Percentiles rank a stretch among this genome's conserved stretches.
Evolutionary conservation across 2,329 filamentous ascomycete genomes (phyloP).

Genomic region (Nigrospora oryzae): DNA sequence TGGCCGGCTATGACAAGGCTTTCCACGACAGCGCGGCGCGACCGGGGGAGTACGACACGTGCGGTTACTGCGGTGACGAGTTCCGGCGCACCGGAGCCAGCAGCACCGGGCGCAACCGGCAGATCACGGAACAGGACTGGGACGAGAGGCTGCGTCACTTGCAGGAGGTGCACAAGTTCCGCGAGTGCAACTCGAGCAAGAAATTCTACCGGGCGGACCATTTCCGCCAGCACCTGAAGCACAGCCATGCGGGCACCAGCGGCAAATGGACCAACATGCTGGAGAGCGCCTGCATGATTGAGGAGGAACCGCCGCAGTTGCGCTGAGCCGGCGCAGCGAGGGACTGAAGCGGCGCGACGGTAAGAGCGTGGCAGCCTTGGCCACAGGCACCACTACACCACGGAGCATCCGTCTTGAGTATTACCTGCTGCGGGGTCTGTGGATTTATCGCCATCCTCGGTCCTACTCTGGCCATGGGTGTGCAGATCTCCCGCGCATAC

Average conservation of each 20-base stretch:
- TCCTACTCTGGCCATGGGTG: no score
- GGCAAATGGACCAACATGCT: conserved; percentile 99
- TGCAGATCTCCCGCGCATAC: no score
- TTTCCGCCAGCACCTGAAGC: conserved; percentile 95
- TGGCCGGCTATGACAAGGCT: conserved; percentile 62
- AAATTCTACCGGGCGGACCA: conserved; percentile 98
- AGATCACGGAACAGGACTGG: conserved; percentile 77
- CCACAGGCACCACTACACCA: no score
- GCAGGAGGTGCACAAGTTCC: conserved; percentile 88
- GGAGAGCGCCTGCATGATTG: conserved; percentile 93
- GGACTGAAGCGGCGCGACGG: not conserved
- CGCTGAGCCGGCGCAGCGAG: conserved; percentile 16
- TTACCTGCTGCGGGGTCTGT: no score
- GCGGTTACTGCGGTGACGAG: conserved; percentile 92
- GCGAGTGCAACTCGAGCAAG: conserved; percentile 96
- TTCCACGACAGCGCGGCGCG: conserved; percentile 73
- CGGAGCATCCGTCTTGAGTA: no score
- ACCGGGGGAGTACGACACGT: conserved; percentile 66
- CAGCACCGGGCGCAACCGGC: conserved; percentile 21
- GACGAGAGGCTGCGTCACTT: conserved; percentile 79
- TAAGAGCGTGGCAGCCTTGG: no score
- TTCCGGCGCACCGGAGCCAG: conserved; percentile 50
- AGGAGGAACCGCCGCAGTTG: conserved; percentile 59
- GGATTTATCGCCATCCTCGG: no score
- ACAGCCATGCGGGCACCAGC: conserved; percentile 90